Evolutionary conservation across 495 filamentous ascomycete genomes (phyloP).

Genomic region (Penicillium coprophilum): DNA sequence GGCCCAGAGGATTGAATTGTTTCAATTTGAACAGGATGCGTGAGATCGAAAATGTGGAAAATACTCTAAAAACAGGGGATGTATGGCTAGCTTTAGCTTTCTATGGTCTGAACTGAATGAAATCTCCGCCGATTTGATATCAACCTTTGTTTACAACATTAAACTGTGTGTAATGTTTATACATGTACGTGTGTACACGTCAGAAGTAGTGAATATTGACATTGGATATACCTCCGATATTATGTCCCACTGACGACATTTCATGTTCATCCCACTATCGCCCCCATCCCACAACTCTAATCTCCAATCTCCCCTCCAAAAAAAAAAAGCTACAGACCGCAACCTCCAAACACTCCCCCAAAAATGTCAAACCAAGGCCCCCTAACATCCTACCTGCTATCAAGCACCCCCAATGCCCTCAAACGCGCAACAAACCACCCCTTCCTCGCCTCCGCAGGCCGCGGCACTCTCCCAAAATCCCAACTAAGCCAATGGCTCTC

Average conservation of each 20-base stretch:
- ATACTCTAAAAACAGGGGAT: slow-evolving; percentile 1
- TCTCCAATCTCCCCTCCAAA: neutral
- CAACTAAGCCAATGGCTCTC: slow-evolving; percentile 67
- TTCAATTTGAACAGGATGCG: neutral
- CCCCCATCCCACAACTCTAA: slow-evolving; percentile 12
- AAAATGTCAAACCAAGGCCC: slow-evolving; percentile 29
- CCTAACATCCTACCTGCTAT: slow-evolving; percentile 34
- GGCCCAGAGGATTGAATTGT: neutral
- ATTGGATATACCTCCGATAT: neutral
- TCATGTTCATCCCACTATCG: slow-evolving; percentile 11
- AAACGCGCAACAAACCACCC: slow-evolving; percentile 60
- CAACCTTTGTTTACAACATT: neutral
- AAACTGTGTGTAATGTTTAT: too few relatives aligned
- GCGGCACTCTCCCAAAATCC: slow-evolving; percentile 56
- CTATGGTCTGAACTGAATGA: slow-evolving; percentile 6
- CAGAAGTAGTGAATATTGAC: neutral
- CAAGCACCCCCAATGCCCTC: slow-evolving; percentile 38
- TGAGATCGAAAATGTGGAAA: slow-evolving; percentile 5
- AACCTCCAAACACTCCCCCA: neutral
- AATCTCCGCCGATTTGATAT: slow-evolving; percentile 3
- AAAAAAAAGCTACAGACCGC: neutral
- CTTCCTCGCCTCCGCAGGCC: slow-evolving; percentile 67
- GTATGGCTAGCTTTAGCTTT: slow-evolving; percentile 2
- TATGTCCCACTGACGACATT: slow-evolving; percentile 13
- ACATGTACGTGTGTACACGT: neutral